phyloP scores from a whole-genome alignment of 768 basidiomycete genomes.

The Leccinellum rugosiceps region DNA sequence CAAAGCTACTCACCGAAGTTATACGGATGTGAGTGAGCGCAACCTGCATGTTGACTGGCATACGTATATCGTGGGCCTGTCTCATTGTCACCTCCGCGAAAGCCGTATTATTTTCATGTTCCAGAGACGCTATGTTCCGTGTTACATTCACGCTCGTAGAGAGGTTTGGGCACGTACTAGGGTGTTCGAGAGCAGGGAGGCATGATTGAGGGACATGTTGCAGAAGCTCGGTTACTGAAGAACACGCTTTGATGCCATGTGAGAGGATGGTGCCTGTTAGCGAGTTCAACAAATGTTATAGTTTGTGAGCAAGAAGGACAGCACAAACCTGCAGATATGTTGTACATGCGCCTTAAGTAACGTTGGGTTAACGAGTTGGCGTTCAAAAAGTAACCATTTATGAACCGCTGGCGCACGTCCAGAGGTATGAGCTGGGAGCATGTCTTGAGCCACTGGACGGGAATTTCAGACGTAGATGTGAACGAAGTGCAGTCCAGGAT shows the following conservation, averaged over 20 bases:
- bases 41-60: conserved; percentile 69
- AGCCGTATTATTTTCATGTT: conserved; percentile 50
- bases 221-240: conserved; percentile 59
- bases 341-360: conserved; percentile 75
- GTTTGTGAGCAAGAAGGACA: neutral
- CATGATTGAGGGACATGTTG: conserved; percentile 51
- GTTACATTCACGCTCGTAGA: conserved; percentile 4
- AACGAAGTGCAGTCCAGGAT: conserved; percentile 83
- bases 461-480: conserved; percentile 70
- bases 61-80: conserved; percentile 58
- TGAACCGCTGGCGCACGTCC: conserved; percentile 64
- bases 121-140: conserved; percentile 49
- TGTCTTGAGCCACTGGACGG: conserved; percentile 77
- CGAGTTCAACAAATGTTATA: neutral
- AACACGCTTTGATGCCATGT: conserved; percentile 54
- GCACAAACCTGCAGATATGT: conserved; percentile 52
- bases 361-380: conserved; percentile 68
- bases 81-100: conserved; percentile 70
- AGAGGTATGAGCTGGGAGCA: conserved; percentile 70
- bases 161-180: conserved; percentile 42
- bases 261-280: conserved; percentile 49
- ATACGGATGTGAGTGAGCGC: conserved; percentile 71
- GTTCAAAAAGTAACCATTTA: conserved; percentile 64
- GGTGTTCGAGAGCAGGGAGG: conserved; percentile 46
- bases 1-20: conserved; percentile 55